Base-by-base conservation (phyloP, 495 filamentous ascomycete genomes). In the Monascus purpureus region DNA sequence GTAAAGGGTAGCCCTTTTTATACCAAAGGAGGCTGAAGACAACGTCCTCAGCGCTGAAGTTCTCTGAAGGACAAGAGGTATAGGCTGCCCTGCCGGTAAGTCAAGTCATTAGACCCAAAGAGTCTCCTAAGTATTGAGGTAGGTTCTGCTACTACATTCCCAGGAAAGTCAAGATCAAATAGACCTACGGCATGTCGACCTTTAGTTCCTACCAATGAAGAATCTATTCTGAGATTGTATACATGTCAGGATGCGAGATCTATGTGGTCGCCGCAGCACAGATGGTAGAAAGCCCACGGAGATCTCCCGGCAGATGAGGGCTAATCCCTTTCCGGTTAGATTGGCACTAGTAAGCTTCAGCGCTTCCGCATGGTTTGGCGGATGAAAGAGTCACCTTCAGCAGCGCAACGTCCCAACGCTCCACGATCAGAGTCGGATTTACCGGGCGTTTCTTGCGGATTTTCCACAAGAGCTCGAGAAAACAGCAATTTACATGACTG, bases 51-150 rank as follows among this genome's bases (percentile, higher is more conserved):
- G 26, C 26, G 26, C 6, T 28, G 26, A 6, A 28, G 26, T 6
- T 28, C 26, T 13, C 26, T 28, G 26, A 28, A 28, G 26, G 26
- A 25, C 22, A 25, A 25, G n/a, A 25, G 22, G 22, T 7, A 25
- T n/a, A 25, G 22, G 22, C 22, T 25, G 22, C 22, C 22, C 22
- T 25, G 22, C 22, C 22, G 22, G 22, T 25, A n/a, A 25, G n/a
- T 25, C 22, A 25, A 25, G n/a, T 7, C 22, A 25, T 25, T 25
- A 25, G 22, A 25, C 22, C 22, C 22, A n/a, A 25, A 25, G 22
- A 25, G 22, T 25, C 22, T 25, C 22, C n/a, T 25, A 25, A 25
- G 22, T 25, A 25, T 25, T 25, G n/a, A 25, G 22, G 22, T 25
- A 25, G 22, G 22, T 25, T 25, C 22, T 25, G 22, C 22, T n/a